Conservation (phyloP, 1,139 yeast genomes). For the Taiozyma onychis region DNA sequence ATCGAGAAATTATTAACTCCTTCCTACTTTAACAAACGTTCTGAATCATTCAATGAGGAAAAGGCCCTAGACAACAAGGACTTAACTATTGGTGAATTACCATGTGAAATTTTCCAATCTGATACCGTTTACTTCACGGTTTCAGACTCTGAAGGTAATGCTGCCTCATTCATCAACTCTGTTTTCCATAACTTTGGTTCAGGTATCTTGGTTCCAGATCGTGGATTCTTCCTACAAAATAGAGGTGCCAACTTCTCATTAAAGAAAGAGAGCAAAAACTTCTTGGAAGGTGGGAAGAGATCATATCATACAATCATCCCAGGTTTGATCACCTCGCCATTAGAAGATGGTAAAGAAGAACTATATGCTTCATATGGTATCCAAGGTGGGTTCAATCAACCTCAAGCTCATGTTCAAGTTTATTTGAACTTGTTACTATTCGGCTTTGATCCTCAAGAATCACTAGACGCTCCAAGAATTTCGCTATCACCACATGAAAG, state of each 20-base stretch:
- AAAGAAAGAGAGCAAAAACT: slow-evolving; percentile 50
- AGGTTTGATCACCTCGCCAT: slow-evolving; percentile 56
- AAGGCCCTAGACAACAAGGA: slow-evolving; percentile 38
- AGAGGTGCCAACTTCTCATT: slow-evolving; percentile 74
- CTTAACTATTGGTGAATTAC: slow-evolving; percentile 45
- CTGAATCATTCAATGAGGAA: slow-evolving; percentile 38
- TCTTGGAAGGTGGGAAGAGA: slow-evolving; percentile 63
- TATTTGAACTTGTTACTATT: slow-evolving; percentile 59
- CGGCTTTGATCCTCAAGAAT: slow-evolving; percentile 66
- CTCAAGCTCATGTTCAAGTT: slow-evolving; percentile 81
- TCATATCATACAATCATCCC: slow-evolving; percentile 87
- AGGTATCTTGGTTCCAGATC: slow-evolving; percentile 56
- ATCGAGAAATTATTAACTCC: slow-evolving; percentile 29
- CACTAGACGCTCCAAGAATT: slow-evolving; percentile 71
- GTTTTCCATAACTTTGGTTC: slow-evolving; percentile 70
- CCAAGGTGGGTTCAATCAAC: slow-evolving; percentile 89
- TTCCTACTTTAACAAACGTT: slow-evolving; percentile 45
- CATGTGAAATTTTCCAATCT: slow-evolving; percentile 58
- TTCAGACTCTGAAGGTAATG: slow-evolving; percentile 68
- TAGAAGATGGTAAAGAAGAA: slow-evolving; percentile 31
- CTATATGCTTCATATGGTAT: slow-evolving; percentile 73
- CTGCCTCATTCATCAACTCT: slow-evolving; percentile 78
- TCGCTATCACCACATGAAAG: slow-evolving; percentile 51
- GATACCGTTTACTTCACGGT: slow-evolving; percentile 77
- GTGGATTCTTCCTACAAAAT: slow-evolving; percentile 71